phyloP scores from a whole-genome alignment of 768 basidiomycete genomes.

The Tricholoma terreum region DNA sequence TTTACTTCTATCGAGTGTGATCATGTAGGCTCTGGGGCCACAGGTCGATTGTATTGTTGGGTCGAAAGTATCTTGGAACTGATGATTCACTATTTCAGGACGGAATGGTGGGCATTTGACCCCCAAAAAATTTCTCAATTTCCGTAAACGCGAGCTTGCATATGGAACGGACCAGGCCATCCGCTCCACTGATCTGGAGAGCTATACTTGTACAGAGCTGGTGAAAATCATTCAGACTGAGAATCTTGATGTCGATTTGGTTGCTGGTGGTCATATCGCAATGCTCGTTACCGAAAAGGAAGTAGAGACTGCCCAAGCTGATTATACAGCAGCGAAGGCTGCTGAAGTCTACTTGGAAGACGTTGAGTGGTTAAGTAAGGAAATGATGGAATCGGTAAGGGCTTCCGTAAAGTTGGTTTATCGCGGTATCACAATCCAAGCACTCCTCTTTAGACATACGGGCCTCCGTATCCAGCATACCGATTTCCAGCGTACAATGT shows the following conservation, averaged over 20 bases:
- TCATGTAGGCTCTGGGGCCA: slow-evolving; percentile 66
- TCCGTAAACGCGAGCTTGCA: slow-evolving; percentile 30
- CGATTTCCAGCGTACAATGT: slow-evolving; percentile 58
- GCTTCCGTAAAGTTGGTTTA: neutral
- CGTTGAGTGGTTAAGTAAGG: slow-evolving; percentile 45
- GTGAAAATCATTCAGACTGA: slow-evolving; percentile 45
- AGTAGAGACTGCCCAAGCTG: slow-evolving; percentile 30
- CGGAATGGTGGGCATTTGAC: slow-evolving; percentile 80
- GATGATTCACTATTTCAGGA: slow-evolving; percentile 36
- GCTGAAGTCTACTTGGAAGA: slow-evolving; percentile 48
- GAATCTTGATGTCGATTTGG: slow-evolving; percentile 57
- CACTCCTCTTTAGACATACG: slow-evolving; percentile 31
- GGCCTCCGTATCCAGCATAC: slow-evolving; percentile 50
- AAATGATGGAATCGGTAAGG: slow-evolving; percentile 47
- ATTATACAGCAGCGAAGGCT: slow-evolving; percentile 50
- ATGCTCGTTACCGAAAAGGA: slow-evolving; percentile 50
- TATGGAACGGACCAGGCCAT: slow-evolving; percentile 57
- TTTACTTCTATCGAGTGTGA: slow-evolving; percentile 1
- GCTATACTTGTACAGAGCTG: slow-evolving; percentile 48
- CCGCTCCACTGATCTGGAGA: slow-evolving; percentile 53
- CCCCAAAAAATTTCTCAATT: slow-evolving; percentile 44
- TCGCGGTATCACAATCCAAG: neutral
- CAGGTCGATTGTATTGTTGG: slow-evolving; percentile 43
- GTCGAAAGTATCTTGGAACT: neutral
- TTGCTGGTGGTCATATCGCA: slow-evolving; percentile 50